phyloP scores from a whole-genome alignment of 371 early-diverging fungal species.

The Mucor plumbeus region DNA sequence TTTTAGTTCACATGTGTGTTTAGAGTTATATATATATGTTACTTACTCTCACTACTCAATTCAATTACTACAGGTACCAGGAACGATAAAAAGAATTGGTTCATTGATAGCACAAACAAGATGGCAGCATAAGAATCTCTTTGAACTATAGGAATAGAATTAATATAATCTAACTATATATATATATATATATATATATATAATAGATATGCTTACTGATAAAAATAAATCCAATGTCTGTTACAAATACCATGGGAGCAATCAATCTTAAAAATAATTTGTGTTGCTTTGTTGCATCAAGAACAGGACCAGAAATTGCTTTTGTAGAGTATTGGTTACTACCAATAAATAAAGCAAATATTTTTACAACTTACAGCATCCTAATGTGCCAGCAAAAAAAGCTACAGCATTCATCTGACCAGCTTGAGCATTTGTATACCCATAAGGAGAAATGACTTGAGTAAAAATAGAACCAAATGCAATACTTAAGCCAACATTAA shows the following conservation, averaged over 20 bases:
- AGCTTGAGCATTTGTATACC: conserved; percentile 57
- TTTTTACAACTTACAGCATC: conserved; percentile 37
- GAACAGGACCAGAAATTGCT: conserved; percentile 54
- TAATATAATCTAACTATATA: neutral
- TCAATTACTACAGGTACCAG: conserved; percentile 61
- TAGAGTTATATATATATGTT: neutral
- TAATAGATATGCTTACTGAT: conserved; percentile 27
- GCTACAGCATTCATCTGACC: conserved; percentile 46
- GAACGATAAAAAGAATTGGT: conserved; percentile 56
- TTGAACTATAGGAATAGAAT: conserved; percentile 30
- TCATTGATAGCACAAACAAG: conserved; percentile 48
- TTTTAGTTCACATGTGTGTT: neutral
- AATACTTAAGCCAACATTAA: conserved; percentile 57
- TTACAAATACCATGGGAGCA: conserved; percentile 54
- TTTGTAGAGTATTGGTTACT: neutral
- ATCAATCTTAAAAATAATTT: conserved; percentile 47
- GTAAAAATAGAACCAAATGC: conserved; percentile 55
- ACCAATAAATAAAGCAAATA: neutral
- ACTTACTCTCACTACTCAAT: conserved; percentile 57
- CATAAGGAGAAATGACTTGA: conserved; percentile 56
- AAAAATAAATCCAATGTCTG: conserved; percentile 55
- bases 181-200: neutral
- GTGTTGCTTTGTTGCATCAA: conserved; percentile 59
- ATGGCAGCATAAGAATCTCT: conserved; percentile 49
- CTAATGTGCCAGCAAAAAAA: conserved; percentile 45